Evolutionary conservation across 139 green algal genomes (phyloP), one percentile per base, ranked within the genome.

Genomic region (Gonium pectorale): DNA sequence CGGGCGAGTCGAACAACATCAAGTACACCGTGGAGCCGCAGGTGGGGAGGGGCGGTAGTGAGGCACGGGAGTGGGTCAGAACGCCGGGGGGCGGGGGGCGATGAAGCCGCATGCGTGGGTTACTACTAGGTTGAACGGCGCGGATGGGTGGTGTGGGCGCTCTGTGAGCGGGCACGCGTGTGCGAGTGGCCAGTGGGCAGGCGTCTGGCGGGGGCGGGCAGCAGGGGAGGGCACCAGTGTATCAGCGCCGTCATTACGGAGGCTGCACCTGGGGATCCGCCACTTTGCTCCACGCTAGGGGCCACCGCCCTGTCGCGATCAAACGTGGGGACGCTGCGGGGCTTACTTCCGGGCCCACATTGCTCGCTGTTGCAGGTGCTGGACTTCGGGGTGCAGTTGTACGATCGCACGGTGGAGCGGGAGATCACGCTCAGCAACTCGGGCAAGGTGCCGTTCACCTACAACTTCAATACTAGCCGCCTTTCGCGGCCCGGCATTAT

Each of bases 391-490:
- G 46, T 83, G 35, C 86, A 92, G 69, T 84, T 90, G n/a, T 98
- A 94, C 86, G 89, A 94, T 87, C 89, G 88, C 35, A 46, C 80
- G 15, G 77, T 91, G 37, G 92, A 96, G 27, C 75, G 63, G 33
- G 94, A 97, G 79, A 27, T 98, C 26, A 66, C 74, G 24, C 87
- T 95, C 5, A 73, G 54, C 79, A 96, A 96, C 86, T 73, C 68
- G 15, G 91, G 91, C 78, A 93, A 92, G 82, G 94, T 97, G 66
- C 91, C 92, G 0, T 96, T 96, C 89, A 79, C 90, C 60, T 97
- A 89, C 89, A 68, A 21, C 56, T 79, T 96, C 56, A 92, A 95
- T 86, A 86, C 86, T 37, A 81, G 41, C n/a, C 51, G 37, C 21
- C 87, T 97, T 2, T 92, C 79, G 5, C 77, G 90, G 13, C 80